Evolutionary conservation across 345 rosid genomes (phyloP).

Genomic region (Rhodomyrtus tomentosa): DNA sequence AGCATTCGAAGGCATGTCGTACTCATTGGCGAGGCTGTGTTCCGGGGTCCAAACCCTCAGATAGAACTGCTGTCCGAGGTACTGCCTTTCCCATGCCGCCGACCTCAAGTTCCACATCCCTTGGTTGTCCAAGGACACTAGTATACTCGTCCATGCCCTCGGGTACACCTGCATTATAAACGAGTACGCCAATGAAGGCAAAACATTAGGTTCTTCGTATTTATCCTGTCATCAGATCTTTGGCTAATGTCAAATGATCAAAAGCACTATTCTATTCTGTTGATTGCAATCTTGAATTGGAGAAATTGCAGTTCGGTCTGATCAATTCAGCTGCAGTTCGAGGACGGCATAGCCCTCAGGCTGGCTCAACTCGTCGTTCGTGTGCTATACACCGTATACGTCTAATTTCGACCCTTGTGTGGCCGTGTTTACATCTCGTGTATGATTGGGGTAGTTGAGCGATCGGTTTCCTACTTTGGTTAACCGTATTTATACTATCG

Average conservation of each 20-base stretch:
- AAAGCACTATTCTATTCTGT: background rate
- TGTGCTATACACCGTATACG: background rate
- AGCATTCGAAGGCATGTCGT: conserved; percentile 60
- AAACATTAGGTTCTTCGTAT: background rate
- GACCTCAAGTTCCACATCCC: conserved; percentile 99
- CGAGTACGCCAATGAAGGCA: background rate
- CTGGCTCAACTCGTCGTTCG: background rate
- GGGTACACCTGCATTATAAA: conserved; percentile 59
- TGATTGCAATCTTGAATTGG: background rate
- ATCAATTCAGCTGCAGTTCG: too few species aligned
- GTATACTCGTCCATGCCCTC: conserved; percentile 68
- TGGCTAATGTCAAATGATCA: background rate
- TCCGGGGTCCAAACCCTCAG: conserved; percentile 59
- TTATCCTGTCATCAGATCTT: background rate
- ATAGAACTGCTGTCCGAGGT: conserved; percentile 82
- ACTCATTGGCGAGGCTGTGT: conserved; percentile 56
- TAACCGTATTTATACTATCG: background rate
- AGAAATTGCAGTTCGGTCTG: too few species aligned
- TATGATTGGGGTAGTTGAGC: background rate
- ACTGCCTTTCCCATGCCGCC: conserved; percentile 79
- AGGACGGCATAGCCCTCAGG: too few species aligned
- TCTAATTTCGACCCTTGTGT: background rate
- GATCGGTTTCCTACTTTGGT: background rate
- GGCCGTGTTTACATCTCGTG: too few species aligned
- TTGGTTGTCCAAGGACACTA: conserved; percentile 79